Percentiles rank a stretch among this genome's conserved stretches.
Conservation (phyloP, 257 asterid genomes). For the Solanum habrochaites region DNA sequence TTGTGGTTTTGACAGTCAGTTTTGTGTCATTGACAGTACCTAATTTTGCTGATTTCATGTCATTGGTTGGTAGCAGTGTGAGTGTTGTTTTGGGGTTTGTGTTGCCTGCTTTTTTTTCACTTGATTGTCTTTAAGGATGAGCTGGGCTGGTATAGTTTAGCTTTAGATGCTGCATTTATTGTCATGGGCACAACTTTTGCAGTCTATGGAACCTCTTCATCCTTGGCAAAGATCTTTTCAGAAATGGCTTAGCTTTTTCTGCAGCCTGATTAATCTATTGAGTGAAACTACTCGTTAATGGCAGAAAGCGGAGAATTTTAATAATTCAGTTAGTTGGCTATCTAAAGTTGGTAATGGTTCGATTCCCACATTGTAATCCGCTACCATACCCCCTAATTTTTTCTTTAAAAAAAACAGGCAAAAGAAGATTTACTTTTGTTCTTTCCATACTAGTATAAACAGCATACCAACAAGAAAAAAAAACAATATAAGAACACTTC, state of each 20-base stretch:
- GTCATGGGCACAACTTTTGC: constrained; percentile 10
- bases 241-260: neutral
- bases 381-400: too few relatives aligned
- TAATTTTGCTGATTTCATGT: constrained; percentile 71
- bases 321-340: too few relatives aligned
- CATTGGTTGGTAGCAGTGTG: constrained; percentile 72
- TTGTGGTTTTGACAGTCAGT: neutral
- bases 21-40: constrained; percentile 19
- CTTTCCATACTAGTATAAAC: neutral
- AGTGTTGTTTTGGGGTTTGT: constrained; percentile 66
- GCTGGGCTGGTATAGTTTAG: constrained; percentile 15
- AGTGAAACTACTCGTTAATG: neutral
- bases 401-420: too few relatives aligned
- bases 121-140: constrained; percentile 50
- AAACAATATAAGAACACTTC: neutral
- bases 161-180: constrained; percentile 8
- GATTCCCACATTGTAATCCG: too few relatives aligned
- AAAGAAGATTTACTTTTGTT: neutral
- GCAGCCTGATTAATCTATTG: neutral
- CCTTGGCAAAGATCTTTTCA: constrained; percentile 10
- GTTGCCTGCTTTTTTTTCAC: constrained; percentile 71
- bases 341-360: too few relatives aligned
- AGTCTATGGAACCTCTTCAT: constrained; percentile 12
- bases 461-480: neutral
- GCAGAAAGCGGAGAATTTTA: too few relatives aligned